A percentile compares a stretch with the other conserved stretches of the same genome.
These are phyloP conservation scores for Phytophthora syringae DNA, from an alignment of 352 stramenopile genomes.

Conservation along the genomic window DNA sequence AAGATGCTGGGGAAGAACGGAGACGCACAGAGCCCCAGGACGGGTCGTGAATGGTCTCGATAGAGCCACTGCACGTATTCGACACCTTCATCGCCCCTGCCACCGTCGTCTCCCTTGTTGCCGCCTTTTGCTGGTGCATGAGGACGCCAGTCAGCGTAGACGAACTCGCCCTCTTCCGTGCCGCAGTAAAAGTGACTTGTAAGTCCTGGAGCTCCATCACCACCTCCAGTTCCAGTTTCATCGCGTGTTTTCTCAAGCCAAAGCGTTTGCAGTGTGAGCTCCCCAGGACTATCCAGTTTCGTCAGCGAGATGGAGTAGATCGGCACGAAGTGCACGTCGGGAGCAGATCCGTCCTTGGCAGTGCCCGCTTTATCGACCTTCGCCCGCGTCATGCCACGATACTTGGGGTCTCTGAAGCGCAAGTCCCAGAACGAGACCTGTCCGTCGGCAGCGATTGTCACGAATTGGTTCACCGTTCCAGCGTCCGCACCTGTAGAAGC, in stretches of 20 bases:
- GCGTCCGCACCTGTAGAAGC: conserved; percentile 44
- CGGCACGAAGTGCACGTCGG: conserved; percentile 82
- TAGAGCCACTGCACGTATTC: conserved; percentile 94
- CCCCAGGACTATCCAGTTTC: conserved; percentile 75
- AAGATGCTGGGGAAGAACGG: conserved; percentile 93
- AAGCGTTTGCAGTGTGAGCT: conserved; percentile 71
- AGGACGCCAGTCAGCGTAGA: conserved; percentile 90
- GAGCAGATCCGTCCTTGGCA: conserved; percentile 57
- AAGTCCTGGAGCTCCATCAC: conserved; percentile 21
- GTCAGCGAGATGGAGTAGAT: conserved; percentile 85
- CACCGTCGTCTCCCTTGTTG: conserved; percentile 45
- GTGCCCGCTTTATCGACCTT: conserved; percentile 67
- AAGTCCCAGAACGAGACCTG: conserved; percentile 94
- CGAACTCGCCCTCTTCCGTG: conserved; percentile 91
- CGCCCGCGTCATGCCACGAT: conserved; percentile 64
- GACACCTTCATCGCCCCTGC: conserved; percentile 57
- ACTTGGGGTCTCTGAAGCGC: conserved; percentile 89
- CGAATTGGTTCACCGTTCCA: conserved; percentile 86
- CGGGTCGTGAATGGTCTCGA: conserved; percentile 88
- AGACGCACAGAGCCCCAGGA: conserved; percentile 80
- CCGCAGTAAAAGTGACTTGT: conserved; percentile 84
- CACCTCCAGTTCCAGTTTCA: conserved; percentile 34
- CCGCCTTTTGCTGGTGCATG: conserved; percentile 51
- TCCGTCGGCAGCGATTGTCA: conserved; percentile 92
- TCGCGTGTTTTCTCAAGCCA: conserved; percentile 74